Conservation (phyloP, 2,329 filamentous ascomycete species). For the Neonectria coccinea region DNA sequence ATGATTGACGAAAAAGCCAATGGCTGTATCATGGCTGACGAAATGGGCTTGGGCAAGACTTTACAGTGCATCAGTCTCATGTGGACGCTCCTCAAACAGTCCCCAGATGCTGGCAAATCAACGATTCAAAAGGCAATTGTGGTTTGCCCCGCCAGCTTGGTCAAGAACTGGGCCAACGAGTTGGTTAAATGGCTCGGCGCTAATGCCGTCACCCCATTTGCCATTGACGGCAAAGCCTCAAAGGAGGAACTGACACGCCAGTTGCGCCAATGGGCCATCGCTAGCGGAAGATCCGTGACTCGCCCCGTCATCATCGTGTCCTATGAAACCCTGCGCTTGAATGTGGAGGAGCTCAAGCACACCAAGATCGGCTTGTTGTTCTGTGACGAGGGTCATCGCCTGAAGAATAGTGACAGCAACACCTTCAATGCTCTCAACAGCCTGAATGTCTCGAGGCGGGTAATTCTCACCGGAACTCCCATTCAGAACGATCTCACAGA, state of each 20-base stretch:
- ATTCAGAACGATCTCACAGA: constrained; percentile 99
- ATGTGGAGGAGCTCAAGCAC: constrained; percentile 89
- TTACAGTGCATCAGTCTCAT: constrained; percentile 96
- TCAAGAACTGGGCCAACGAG: constrained; percentile 98
- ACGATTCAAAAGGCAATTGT: constrained; percentile 98
- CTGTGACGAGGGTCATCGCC: constrained; percentile 94
- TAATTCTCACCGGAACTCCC: constrained; percentile 95
- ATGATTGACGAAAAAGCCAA: constrained; percentile 93
- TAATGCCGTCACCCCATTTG: constrained; percentile 92
- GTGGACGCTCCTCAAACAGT: constrained; percentile 97
- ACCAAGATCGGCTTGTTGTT: constrained; percentile 92
- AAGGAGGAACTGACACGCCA: constrained; percentile 94
- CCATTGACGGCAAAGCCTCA: constrained; percentile 94
- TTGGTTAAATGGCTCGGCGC: constrained; percentile 95
- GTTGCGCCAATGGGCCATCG: constrained; percentile 93
- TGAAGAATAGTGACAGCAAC: constrained; percentile 97
- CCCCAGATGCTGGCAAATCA: constrained; percentile 90
- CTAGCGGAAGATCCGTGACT: constrained; percentile 88
- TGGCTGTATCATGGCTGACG: constrained; percentile 99
- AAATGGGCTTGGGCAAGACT: constrained; percentile 98
- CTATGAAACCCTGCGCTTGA: constrained; percentile 93
- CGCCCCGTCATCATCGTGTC: constrained; percentile 97
- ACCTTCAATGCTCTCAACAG: constrained; percentile 93
- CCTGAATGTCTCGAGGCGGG: constrained; percentile 88
- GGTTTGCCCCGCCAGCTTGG: constrained; percentile 94